Evolutionary conservation across 2,329 filamentous ascomycete genomes (phyloP).

Genomic region (Monosporascus sp.): DNA sequence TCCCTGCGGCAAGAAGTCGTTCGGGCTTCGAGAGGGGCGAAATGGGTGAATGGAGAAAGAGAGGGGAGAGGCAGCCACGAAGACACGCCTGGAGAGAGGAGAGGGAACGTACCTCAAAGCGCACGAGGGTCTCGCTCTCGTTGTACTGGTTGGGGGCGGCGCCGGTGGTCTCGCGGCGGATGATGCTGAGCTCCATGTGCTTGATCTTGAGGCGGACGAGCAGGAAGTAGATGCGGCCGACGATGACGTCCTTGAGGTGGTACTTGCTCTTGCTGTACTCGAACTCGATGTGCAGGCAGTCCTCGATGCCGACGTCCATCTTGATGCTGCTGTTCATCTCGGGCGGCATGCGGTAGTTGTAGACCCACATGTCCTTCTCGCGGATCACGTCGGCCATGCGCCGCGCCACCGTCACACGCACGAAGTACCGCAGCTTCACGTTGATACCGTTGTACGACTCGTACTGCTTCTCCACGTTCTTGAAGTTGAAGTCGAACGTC

Average conservation of each 20-base stretch:
- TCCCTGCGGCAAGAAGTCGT: neutral
- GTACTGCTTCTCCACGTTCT: slow-evolving; percentile 99
- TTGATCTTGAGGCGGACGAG: slow-evolving; percentile 98
- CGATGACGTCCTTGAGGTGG: slow-evolving; percentile 97
- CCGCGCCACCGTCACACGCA: slow-evolving; percentile 91
- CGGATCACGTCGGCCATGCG: slow-evolving; percentile 97
- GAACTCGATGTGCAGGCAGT: slow-evolving; percentile 98
- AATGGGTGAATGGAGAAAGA: neutral
- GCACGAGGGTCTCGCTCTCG: slow-evolving; percentile 94
- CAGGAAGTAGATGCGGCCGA: slow-evolving; percentile 96
- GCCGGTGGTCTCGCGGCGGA: slow-evolving; percentile 91
- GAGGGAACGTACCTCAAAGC: slow-evolving; percentile 71
- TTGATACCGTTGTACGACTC: slow-evolving; percentile 99
- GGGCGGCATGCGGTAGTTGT: slow-evolving; percentile 94
- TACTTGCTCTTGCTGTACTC: slow-evolving; percentile 99
- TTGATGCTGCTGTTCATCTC: slow-evolving; percentile 99
- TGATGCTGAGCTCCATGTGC: slow-evolving; percentile 99
- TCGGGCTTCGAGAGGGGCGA: neutral
- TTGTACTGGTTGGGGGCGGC: slow-evolving; percentile 98
- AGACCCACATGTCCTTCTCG: slow-evolving; percentile 99
- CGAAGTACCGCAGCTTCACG: slow-evolving; percentile 97
- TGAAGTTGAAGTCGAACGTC: slow-evolving; percentile 99
- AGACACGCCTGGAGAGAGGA: neutral
- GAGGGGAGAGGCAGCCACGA: neutral
- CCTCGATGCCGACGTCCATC: slow-evolving; percentile 99